Conservation (phyloP, 2,329 filamentous ascomycete genomes). For the Geosmithia putterillii region DNA sequence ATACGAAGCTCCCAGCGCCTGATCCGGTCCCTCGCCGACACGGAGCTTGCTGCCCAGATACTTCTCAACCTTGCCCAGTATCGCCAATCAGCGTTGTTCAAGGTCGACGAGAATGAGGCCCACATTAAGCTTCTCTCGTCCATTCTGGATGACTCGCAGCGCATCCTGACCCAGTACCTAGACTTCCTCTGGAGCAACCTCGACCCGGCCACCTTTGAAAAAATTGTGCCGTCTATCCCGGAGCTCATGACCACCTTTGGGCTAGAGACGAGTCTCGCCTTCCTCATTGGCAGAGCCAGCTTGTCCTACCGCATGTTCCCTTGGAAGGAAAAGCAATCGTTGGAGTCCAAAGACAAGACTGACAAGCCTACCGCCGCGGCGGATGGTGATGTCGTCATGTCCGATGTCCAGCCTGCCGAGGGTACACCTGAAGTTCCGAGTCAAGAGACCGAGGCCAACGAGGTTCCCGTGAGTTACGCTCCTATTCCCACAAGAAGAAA, state of each 20-base stretch:
- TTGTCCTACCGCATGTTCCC: constrained; percentile 52
- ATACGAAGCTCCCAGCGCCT: constrained; percentile 66
- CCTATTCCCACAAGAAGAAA: constrained; percentile 2
- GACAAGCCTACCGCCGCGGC: constrained; percentile 6
- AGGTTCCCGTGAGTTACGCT: constrained; percentile 18
- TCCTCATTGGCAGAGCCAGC: constrained; percentile 68
- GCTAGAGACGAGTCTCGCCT: constrained; percentile 69
- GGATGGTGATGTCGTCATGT: constrained; percentile 42
- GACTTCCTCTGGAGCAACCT: constrained; percentile 79
- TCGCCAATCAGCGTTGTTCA: constrained; percentile 74
- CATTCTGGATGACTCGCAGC: constrained; percentile 81
- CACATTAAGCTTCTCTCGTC: constrained; percentile 85
- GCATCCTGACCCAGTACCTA: constrained; percentile 75
- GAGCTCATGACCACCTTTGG: constrained; percentile 67
- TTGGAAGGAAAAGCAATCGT: constrained; percentile 21
- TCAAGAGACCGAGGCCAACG: constrained; percentile 11
- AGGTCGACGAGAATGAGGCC: constrained; percentile 55
- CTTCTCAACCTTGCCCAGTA: constrained; percentile 89
- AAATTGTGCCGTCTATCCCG: constrained; percentile 61
- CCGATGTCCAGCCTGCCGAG: constrained; percentile 18
- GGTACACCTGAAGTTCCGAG: constrained; percentile 12
- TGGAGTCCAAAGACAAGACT: neutral
- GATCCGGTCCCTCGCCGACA: constrained; percentile 66
- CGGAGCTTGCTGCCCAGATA: constrained; percentile 66
- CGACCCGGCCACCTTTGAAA: constrained; percentile 62